phyloP scores from a whole-genome alignment of 1,284 basidiomycete genomes.

The Microbotryum scabiosae region DNA sequence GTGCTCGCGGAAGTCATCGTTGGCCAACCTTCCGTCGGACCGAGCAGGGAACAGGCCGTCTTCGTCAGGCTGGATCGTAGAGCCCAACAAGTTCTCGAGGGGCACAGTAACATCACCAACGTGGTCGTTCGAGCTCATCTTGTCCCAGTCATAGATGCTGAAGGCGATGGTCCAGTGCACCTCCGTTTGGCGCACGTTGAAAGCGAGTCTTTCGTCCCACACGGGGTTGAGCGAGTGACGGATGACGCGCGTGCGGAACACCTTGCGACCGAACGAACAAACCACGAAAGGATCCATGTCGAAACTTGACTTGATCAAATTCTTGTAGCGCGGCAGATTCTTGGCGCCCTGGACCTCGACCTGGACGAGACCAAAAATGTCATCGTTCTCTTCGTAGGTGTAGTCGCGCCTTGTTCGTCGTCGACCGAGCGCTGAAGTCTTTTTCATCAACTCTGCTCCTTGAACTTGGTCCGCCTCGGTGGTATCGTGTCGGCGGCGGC shows the following conservation, averaged over 20 bases:
- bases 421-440: not conserved
- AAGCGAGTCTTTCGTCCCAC: slow-evolving; percentile 93
- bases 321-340: slow-evolving; percentile 77
- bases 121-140: slow-evolving; percentile 67
- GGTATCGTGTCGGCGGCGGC: no score
- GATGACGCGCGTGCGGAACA: slow-evolving; percentile 65
- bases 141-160: slow-evolving; percentile 88
- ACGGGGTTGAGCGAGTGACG: slow-evolving; percentile 61
- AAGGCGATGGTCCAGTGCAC: slow-evolving; percentile 55
- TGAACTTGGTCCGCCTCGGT: slow-evolving; percentile 6
- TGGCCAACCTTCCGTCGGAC: slow-evolving; percentile 44
- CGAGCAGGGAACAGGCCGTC: slow-evolving; percentile 59
- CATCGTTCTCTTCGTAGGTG: slow-evolving; percentile 44
- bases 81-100: slow-evolving; percentile 59
- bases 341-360: slow-evolving; percentile 61
- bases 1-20: slow-evolving; percentile 48
- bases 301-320: slow-evolving; percentile 56
- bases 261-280: slow-evolving; percentile 91
- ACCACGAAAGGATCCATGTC: slow-evolving; percentile 99
- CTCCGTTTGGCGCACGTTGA: slow-evolving; percentile 87
- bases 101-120: slow-evolving; percentile 68
- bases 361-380: slow-evolving; percentile 90
- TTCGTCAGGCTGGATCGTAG: slow-evolving; percentile 63
- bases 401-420: slow-evolving; percentile 1
- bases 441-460: slow-evolving; percentile 1